A percentile compares a stretch with the other conserved stretches of the same genome.
Evolutionary conservation across 208 protist genomes (phyloP).

Genomic region (Leishmania arabica): DNA sequence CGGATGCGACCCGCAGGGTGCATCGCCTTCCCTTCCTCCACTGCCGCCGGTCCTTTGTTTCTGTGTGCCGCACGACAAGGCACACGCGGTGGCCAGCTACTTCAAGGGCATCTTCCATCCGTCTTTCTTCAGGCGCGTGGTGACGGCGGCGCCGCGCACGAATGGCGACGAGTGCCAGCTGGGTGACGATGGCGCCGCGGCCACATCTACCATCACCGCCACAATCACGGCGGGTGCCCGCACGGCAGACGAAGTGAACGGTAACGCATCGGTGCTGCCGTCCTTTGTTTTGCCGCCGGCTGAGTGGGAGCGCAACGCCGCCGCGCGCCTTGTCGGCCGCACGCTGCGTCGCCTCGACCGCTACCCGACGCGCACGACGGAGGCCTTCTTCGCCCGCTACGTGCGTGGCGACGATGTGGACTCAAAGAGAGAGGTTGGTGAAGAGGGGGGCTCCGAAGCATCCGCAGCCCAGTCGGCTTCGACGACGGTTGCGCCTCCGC

Average conservation of each 20-base stretch:
- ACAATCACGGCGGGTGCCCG: neutral
- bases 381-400: constrained; percentile 53
- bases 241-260: neutral
- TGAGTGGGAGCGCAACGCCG: constrained; percentile 11
- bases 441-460: neutral
- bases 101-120: constrained; percentile 67
- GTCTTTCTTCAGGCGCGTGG: constrained; percentile 37
- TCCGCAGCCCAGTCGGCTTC: neutral
- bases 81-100: constrained; percentile 39
- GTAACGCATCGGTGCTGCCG: neutral
- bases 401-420: constrained; percentile 13
- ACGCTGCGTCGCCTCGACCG: constrained; percentile 53
- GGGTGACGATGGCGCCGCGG: neutral
- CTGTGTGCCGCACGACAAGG: constrained; percentile 44
- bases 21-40: neutral
- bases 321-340: constrained; percentile 59
- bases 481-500: constrained; percentile 30
- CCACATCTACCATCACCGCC: neutral
- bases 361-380: constrained; percentile 59
- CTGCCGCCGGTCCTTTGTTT: constrained; percentile 34
- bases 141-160: neutral
- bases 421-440: neutral
- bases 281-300: neutral
- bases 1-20: neutral
- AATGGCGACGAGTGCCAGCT: neutral